Evolutionary conservation across 331 rosid species (phyloP), one percentile per base, ranked within the genome.

Genomic region (Quercus phellos): DNA sequence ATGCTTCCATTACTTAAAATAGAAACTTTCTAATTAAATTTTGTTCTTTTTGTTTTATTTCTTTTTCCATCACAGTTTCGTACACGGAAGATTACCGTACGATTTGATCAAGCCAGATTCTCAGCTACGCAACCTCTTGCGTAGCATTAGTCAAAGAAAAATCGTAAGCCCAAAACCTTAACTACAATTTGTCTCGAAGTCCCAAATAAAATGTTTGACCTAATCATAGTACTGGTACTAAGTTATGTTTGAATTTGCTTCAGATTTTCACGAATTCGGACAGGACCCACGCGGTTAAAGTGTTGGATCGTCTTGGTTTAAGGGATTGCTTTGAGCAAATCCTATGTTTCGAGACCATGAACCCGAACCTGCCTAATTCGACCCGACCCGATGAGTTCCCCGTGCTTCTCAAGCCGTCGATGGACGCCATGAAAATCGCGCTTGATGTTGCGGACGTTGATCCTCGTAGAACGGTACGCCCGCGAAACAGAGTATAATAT

Each of bases 71-170:
- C 3, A n/a, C 79, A 91, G 91, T 77, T 84, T 90, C 89, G 97
- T 94, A 24, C 98, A 94, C 89, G 98, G 97, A 74, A 94, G 91
- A 63, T 70, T 94, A 70, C 95, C 98, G 29, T 94, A 94, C 79
- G 90, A 92, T 5, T 74, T 79, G 54, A 89, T 94, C 86, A 83
- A 86, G 58, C 90, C 89, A 5, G 93, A 94, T 43, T 9, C 67
- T 63, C 93, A 86, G 61, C 88, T 94, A 72, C 92, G 89, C 6
- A 85, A 74, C 81, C 86, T 90, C 56, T 79, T 94, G 11, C 77
- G 80, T 12, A 60, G 89, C 75, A 89, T 94, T 77, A 63, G 83
- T 0, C 97, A 90, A 54, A 86, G 95, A 56, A 94, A 90, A 81
- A 84, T 94, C 9, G 95, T 94, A 83, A 46, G 88, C 64, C 26